Evolutionary conservation across 441 rosid species (phyloP).

Genomic region (Dalechampia spathulata): DNA sequence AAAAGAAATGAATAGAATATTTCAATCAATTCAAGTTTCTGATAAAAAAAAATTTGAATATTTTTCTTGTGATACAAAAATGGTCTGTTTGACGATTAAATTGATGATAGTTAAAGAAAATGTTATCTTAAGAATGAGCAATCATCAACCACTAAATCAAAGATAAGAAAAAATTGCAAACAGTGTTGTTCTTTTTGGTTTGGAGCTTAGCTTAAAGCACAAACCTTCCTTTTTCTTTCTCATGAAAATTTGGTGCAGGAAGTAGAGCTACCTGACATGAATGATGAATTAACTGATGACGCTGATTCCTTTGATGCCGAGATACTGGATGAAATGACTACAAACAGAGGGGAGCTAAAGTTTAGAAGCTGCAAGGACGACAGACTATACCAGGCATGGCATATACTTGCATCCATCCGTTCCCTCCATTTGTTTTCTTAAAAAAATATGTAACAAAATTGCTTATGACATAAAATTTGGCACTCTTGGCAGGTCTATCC

Average conservation of each 20-base stretch:
- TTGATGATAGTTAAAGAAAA: too few species aligned
- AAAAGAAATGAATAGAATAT: too few species aligned
- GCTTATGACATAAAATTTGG: slow-evolving; percentile 2
- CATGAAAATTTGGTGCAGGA: slow-evolving; percentile 21
- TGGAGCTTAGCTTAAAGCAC: too few species aligned
- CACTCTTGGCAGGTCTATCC: slow-evolving; percentile 21
- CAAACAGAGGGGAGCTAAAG: slow-evolving; percentile 72
- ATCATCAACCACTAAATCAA: too few species aligned
- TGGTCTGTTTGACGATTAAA: too few species aligned
- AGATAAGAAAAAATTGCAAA: too few species aligned
- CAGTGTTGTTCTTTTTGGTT: too few species aligned
- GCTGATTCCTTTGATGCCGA: slow-evolving; percentile 55
- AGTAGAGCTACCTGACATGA: slow-evolving; percentile 12
- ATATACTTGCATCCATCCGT: not conserved
- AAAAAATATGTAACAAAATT: not conserved
- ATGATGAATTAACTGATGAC: slow-evolving; percentile 19
- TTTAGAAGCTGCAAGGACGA: slow-evolving; percentile 56
- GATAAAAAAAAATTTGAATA: too few species aligned
- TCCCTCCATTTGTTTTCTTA: not conserved
- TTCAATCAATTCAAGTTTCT: too few species aligned
- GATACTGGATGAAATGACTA: slow-evolving; percentile 68
- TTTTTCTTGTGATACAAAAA: too few species aligned
- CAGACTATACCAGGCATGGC: slow-evolving; percentile 25
- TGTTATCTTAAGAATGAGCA: too few species aligned
- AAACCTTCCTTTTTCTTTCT: too few species aligned